Evolutionary conservation across 2,329 filamentous ascomycete species (phyloP), one percentile per base, ranked within the genome.

Genomic region (Ceratocystis albifundus): DNA sequence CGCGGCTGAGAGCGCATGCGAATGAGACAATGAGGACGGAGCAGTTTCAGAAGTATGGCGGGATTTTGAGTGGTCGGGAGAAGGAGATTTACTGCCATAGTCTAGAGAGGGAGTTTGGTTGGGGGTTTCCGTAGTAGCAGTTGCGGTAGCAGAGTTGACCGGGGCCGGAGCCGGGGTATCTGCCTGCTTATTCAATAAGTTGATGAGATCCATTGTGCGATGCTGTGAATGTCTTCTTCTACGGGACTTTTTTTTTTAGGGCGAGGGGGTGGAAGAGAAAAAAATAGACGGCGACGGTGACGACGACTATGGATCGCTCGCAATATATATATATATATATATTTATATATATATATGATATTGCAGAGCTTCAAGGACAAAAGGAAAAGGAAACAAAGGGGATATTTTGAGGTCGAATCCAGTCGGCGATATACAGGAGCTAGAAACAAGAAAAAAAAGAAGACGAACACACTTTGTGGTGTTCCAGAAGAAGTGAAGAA

Each of bases 51-150:
- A 67, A 41, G 65, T 63, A 25, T 65, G 66, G 46, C 66, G 64
- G 22, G 66, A 67, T 48, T 67, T 67, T 32, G 48, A 50, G 17
- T 28, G 59, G 12, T 76, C 75, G 6, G 73, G 74, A 8, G 73
- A 75, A 10, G 75, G 75, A 3, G 75, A 76, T 25, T 65, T 67
- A 48, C 66, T 67, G 46, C 63, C 66, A 30, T 53, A 67, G 57
- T 64, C 62, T 57, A 67, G 48, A n/a, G 66, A 67, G 30, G 66
- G 66, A 1, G 66, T 67, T 61, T 67, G 64, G 59, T 65, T 62
- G 57, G 66, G 63, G 20, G 64, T 61, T 46, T 67, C 59, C 22
- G 50, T 64, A 53, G 45, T 8, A 22, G 48, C 20, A 53, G 48
- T 20, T 15, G 48, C 20, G 25, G 22, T 53, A 10, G 48, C 48